Evolutionary conservation across 2,329 filamentous ascomycete species (phyloP), one percentile per base, ranked within the genome.

Genomic region (Botrytis byssoidea): DNA sequence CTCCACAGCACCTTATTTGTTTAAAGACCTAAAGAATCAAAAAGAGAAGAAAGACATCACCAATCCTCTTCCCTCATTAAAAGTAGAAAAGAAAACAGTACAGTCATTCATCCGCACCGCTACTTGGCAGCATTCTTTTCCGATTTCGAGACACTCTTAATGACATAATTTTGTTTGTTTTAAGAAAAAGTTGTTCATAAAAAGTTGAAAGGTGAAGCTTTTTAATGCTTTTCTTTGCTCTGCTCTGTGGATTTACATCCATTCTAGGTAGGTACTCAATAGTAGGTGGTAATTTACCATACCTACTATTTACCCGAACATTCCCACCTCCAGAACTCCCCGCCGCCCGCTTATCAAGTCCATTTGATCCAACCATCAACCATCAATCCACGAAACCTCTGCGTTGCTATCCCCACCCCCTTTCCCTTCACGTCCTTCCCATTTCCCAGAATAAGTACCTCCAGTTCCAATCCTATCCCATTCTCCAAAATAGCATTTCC

Each of bases 241-340:
- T 18, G n/a, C n/a, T 8, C n/a, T 57, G 9, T 3, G 25, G 35
- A 46, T 64, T 37, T 64, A 35, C 29, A 70, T 5, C 14, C 44
- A 70, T 3, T 48, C 61, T 70, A 57, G n/a, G n/a, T 29, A n/a
- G 48, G 25, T 7, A 16, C 37, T 10, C 37, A 40, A 9, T 40
- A 40, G 37, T 40, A 40, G 9, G 48, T n/a, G 18, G 51, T 16
- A 25, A 59, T 59, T 22, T 8, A 40, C 59, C 59, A 70, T 32
- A 22, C 37, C 55, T n/a, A 61, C 16, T 46, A 44, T 64, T 64
- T 25, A n/a, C 35, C 22, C 59, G 22, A 51, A 68, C 32, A 40
- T 16, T 68, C 46, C 25, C 25, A 57, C 37, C 46, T 18, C 57
- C 46, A 71, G 14, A 63, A 71, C 69, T 63, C 69, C 67, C 59